Percentiles rank a stretch among this genome's conserved stretches.
Evolutionary conservation across 2,329 filamentous ascomycete genomes (phyloP).

Genomic region (Ophiostoma fasciatum): DNA sequence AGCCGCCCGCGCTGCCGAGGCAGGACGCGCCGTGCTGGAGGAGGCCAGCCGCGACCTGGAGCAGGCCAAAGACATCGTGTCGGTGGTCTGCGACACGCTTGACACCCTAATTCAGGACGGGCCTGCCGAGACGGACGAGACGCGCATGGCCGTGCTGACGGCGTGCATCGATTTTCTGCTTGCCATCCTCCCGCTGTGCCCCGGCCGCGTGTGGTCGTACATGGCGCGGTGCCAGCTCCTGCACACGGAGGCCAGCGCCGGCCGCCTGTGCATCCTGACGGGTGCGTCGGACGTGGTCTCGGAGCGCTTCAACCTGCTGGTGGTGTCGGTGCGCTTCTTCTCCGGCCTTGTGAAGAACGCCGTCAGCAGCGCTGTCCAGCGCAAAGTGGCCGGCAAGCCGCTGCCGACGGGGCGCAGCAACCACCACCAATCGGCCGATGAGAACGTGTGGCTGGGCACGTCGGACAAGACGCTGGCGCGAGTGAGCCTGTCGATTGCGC

Average conservation of each 20-base stretch:
- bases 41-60: constrained; percentile 41
- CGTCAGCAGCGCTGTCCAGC: constrained; percentile 51
- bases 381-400: constrained; percentile 39
- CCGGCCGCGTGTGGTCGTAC: constrained; percentile 80
- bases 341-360: constrained; percentile 62
- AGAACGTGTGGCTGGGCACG: constrained; percentile 51
- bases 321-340: constrained; percentile 60
- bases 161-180: constrained; percentile 71
- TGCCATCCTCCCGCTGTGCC: constrained; percentile 56
- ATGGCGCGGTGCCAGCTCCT: constrained; percentile 69
- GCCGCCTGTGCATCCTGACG: constrained; percentile 63
- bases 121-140: constrained; percentile 38
- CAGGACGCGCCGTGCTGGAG: constrained; percentile 35
- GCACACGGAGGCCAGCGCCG: constrained; percentile 59
- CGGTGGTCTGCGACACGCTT: constrained; percentile 70
- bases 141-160: constrained; percentile 49
- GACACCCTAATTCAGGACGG: constrained; percentile 53
- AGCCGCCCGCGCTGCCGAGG: constrained; percentile 14
- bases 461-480: constrained; percentile 64
- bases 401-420: constrained; percentile 26
- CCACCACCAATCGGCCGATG: constrained; percentile 7
- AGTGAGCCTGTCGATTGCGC: constrained; percentile 57
- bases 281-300: constrained; percentile 68
- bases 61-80: constrained; percentile 59
- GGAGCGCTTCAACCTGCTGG: constrained; percentile 63